These are phyloP conservation scores for Fusarium bulbicola DNA, from an alignment of 2,329 filamentous ascomycete genomes.

Conservation along the genomic window DNA sequence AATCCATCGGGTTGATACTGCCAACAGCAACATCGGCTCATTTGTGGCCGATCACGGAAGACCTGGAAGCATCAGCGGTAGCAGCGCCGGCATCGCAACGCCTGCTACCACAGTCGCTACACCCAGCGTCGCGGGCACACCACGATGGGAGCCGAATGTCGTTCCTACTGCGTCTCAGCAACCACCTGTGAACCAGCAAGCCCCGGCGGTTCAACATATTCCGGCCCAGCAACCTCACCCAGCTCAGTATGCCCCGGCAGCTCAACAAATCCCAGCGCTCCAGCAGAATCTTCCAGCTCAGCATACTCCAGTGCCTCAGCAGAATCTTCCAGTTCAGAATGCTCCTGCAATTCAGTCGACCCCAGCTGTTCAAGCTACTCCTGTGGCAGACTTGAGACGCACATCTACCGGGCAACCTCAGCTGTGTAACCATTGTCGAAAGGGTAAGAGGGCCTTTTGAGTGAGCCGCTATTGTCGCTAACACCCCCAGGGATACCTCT, in stretches of 20 bases:
- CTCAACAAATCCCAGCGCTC: no score
- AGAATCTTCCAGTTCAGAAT: not conserved
- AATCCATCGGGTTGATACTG: not conserved
- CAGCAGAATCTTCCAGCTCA: no score
- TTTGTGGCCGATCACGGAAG: conserved; percentile 5
- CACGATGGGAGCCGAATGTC: conserved; percentile 7
- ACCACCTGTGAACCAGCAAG: not conserved
- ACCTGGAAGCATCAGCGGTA: conserved; percentile 18
- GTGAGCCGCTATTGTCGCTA: not conserved
- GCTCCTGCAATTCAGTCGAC: not conserved
- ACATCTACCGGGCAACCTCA: conserved; percentile 10
- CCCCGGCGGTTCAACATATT: not conserved
- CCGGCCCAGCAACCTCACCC: not conserved
- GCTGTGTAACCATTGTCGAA: conserved; percentile 34
- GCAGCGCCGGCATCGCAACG: conserved; percentile 13
- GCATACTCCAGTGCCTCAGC: not conserved
- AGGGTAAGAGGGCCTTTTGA: not conserved
- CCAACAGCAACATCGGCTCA: conserved; percentile 4
- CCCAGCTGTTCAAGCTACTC: not conserved
- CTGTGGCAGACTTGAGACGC: not conserved
- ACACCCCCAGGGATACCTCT: conserved; percentile 24
- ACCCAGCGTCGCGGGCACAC: conserved; percentile 4
- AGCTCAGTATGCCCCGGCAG: no score
- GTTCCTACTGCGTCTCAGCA: not conserved
- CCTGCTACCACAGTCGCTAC: conserved; percentile 15